Percentiles rank a stretch among this genome's conserved stretches.
These are phyloP conservation scores for Yamadazyma scolyti DNA, from an alignment of 805 yeast genomes.

Conservation along the genomic window DNA sequence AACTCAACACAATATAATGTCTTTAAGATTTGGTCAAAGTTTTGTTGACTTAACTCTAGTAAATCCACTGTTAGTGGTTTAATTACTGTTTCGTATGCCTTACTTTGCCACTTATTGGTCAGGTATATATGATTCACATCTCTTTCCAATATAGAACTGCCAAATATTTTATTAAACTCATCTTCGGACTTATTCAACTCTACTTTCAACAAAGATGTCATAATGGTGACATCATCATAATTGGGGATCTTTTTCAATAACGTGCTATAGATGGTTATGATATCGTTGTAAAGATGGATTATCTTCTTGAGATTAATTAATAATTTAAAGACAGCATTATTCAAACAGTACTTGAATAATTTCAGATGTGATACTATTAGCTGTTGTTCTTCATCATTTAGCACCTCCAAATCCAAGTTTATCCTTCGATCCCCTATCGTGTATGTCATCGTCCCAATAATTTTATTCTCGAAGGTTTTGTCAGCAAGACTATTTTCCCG, in stretches of 20 bases:
- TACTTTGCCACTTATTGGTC: conserved; percentile 21
- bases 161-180: conserved; percentile 27
- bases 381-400: conserved; percentile 17
- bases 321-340: conserved; percentile 22
- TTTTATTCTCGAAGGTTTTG: no score
- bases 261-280: conserved; percentile 37
- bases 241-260: conserved; percentile 35
- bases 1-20: conserved; percentile 33
- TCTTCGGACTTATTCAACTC: conserved; percentile 24
- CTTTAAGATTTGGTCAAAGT: conserved; percentile 15
- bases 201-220: conserved; percentile 21
- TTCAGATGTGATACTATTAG: conserved; percentile 25
- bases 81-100: conserved; percentile 20
- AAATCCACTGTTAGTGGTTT: conserved; percentile 17
- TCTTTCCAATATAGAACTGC: conserved; percentile 8
- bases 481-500: no score
- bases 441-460: no score
- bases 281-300: conserved; percentile 34
- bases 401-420: conserved; percentile 16
- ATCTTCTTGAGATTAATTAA: conserved; percentile 26
- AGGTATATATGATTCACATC: conserved; percentile 4
- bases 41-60: conserved; percentile 13
- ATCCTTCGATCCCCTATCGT: conserved; percentile 34
- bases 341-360: conserved; percentile 31
- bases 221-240: conserved; percentile 37